These are phyloP conservation scores for Dipteronia dyeriana DNA, from an alignment of 345 rosid species.

Conservation along the genomic window DNA sequence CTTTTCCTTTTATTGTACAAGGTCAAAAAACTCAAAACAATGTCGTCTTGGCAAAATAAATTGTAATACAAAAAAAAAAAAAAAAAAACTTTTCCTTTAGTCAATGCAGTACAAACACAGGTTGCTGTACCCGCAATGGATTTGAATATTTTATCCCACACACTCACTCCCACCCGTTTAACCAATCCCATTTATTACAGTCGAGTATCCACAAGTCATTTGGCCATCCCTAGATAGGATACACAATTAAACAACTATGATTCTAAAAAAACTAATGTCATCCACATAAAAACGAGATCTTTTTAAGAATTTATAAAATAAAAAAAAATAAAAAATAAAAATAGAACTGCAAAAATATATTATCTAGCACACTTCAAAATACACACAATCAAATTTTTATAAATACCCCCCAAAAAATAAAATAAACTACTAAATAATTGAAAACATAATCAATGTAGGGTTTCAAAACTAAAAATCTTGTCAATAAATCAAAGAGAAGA, in stretches of 20 bases:
- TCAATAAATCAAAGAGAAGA: no score
- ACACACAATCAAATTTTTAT: no score
- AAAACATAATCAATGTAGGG: neutral
- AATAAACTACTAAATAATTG: no score
- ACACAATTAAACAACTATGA: neutral
- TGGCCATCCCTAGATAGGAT: neutral
- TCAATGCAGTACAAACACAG: neutral
- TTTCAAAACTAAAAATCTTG: neutral
- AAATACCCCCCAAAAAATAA: no score
- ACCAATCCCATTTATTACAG: no score
- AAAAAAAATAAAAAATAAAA: no score
- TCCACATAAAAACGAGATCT: no score
- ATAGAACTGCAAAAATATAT: no score
- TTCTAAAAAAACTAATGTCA: no score
- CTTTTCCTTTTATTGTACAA: neutral
- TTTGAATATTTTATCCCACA: neutral
- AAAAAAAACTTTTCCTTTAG: no score
- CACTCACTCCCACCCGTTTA: neutral
- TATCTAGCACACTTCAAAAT: no score
- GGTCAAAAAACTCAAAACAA: neutral
- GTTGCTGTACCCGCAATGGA: neutral
- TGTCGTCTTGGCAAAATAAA: neutral
- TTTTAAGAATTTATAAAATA: no score
- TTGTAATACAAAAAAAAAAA: neutral
- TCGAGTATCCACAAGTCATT: neutral